Evolutionary conservation across 768 basidiomycete species (phyloP), one percentile per base, ranked within the genome.

Genomic region (Termitomyces sp.): DNA sequence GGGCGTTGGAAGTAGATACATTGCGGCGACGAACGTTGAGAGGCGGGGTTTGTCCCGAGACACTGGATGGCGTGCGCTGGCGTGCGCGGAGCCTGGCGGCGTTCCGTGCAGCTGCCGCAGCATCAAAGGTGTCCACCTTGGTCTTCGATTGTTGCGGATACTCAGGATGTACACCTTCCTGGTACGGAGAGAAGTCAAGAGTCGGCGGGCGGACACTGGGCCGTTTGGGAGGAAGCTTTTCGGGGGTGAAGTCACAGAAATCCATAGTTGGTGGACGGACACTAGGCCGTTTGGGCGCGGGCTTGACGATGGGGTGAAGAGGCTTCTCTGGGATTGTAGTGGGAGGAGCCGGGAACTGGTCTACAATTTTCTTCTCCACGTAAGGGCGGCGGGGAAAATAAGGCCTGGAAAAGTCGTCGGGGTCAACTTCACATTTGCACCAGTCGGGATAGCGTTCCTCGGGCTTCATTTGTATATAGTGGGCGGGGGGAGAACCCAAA

Each of bases 11-110:
- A 28, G 12, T n/a, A 27, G 55, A 47, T 2, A 23, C 23, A 34
- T 49, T 35, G 30, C 52, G 56, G 16, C 43, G 56, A 40, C 49
- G 39, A 21, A 57, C 32, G 44, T 60, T 52, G 21, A 57, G 56
- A 12, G 56, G 53, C 19, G 25, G 40, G 3, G 49, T 21, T 16
- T 40, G 50, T 11, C 35, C 49, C 17, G 37, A n/a, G 49, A 39
- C n/a, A 25, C 11, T 51, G 27, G 49, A 51, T 8, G 37, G n/a
- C 17, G 37, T 27, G 17, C 49, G 37, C 5, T 39, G 25, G 25
- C 49, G 37, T 14, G 53, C 34, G 9, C 56, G 53, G 11, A 47
- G 43, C 30, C 11, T 19, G 1, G 55, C 53, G 10, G 51, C 53
- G 21, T 54, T 48, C 25, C 43, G 21, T 10, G 25, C 49, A 9